These are phyloP conservation scores for Diospyros kaki DNA, from an alignment of 148 eudicot species.

Conservation along the genomic window DNA sequence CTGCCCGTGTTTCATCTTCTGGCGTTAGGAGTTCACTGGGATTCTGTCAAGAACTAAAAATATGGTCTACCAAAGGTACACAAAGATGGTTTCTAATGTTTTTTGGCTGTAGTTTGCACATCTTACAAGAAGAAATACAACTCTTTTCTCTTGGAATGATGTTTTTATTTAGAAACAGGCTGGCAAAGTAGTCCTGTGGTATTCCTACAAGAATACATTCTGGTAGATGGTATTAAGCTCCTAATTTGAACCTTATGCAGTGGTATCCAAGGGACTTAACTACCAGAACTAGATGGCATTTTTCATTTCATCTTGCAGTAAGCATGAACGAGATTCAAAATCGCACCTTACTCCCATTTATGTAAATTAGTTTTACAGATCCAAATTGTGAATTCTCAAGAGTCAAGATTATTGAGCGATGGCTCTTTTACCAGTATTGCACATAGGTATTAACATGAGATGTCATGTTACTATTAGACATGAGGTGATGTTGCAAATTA, in stretches of 20 bases:
- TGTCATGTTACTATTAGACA: too few relatives aligned
- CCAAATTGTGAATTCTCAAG: too few relatives aligned
- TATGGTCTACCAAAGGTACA: constrained; percentile 18
- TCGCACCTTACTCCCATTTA: background rate
- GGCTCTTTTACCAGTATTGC: too few relatives aligned
- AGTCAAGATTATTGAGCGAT: too few relatives aligned
- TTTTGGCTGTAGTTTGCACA: background rate
- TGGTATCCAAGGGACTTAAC: background rate
- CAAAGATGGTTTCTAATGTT: background rate
- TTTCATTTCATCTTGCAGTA: background rate
- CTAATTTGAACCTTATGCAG: background rate
- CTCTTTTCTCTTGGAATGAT: background rate
- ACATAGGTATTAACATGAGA: too few relatives aligned
- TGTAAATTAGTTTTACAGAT: too few relatives aligned
- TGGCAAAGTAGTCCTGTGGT: background rate
- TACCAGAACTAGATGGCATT: background rate
- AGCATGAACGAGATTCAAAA: background rate
- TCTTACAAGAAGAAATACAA: background rate
- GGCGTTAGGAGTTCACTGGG: constrained; percentile 12
- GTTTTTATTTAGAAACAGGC: background rate
- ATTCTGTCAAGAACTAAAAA: constrained; percentile 7
- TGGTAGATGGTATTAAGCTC: background rate
- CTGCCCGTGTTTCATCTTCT: background rate
- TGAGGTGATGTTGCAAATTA: too few relatives aligned
- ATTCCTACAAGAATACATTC: background rate